Evolutionary conservation across 306 rosid genomes (phyloP).

Genomic region (Crataegus laevigata): DNA sequence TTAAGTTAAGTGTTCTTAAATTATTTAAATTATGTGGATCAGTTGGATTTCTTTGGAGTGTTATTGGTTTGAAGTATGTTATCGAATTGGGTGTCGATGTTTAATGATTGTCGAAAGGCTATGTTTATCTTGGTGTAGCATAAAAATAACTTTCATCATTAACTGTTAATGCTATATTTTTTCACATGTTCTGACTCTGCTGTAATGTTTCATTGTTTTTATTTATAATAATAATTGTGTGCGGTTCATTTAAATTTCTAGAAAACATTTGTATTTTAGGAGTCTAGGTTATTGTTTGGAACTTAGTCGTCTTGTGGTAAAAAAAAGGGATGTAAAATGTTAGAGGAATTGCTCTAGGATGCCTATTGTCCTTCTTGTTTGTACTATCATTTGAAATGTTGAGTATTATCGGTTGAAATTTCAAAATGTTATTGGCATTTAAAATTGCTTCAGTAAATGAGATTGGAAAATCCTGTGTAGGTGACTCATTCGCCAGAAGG

Average conservation of each 20-base stretch:
- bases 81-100: neutral
- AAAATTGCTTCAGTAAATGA: neutral
- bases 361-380: neutral
- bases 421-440: neutral
- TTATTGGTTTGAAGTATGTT: neutral
- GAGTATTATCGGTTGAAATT: neutral
- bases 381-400: neutral
- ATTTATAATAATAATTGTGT: neutral
- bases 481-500: conserved; percentile 91
- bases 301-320: neutral
- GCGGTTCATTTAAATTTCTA: neutral
- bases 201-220: neutral
- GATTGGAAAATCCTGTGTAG: conserved; percentile 32
- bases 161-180: neutral
- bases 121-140: neutral
- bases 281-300: neutral
- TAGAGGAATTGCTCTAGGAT: neutral
- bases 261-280: neutral
- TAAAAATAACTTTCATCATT: neutral
- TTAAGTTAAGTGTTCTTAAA: neutral
- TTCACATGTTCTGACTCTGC: neutral
- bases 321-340: neutral
- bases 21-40: neutral
- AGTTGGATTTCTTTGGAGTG: too few species aligned
- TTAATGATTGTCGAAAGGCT: neutral